These are phyloP conservation scores for Botrytis byssoidea DNA, from an alignment of 2,329 filamentous ascomycete genomes.

Conservation along the genomic window DNA sequence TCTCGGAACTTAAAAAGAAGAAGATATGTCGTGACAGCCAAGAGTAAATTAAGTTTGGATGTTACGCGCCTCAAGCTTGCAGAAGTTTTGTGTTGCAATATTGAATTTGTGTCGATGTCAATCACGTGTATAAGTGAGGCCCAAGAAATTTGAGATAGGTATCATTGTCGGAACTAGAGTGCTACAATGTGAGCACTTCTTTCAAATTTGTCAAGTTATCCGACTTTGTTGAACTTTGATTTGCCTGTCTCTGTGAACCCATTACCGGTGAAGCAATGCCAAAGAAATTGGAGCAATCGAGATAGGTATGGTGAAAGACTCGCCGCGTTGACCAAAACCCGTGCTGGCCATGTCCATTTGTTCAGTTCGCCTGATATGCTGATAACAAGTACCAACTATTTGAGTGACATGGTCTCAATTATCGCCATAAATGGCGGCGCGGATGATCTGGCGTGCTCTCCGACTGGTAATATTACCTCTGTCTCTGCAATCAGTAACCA, in stretches of 20 bases:
- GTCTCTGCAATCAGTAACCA: constrained; percentile 12
- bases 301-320: neutral
- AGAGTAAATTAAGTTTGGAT: constrained; percentile 12
- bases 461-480: neutral
- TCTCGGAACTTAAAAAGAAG: constrained; percentile 6
- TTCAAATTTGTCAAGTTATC: constrained; percentile 1
- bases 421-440: neutral
- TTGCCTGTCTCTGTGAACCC: neutral
- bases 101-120: constrained; percentile 7
- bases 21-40: constrained; percentile 3
- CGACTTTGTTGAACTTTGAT: neutral
- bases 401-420: neutral
- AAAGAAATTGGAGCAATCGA: neutral
- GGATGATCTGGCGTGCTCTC: constrained; percentile 1
- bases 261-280: neutral
- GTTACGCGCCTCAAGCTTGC: constrained; percentile 16
- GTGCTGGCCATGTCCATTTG: neutral
- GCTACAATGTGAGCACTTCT: neutral
- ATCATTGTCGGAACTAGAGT: constrained; percentile 10
- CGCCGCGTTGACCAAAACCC: neutral
- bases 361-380: neutral
- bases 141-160: neutral
- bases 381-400: neutral
- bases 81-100: constrained; percentile 1
- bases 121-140: constrained; percentile 8